Conservation (phyloP, 495 filamentous ascomycete species). For the Chaetomium cochliodes region DNA sequence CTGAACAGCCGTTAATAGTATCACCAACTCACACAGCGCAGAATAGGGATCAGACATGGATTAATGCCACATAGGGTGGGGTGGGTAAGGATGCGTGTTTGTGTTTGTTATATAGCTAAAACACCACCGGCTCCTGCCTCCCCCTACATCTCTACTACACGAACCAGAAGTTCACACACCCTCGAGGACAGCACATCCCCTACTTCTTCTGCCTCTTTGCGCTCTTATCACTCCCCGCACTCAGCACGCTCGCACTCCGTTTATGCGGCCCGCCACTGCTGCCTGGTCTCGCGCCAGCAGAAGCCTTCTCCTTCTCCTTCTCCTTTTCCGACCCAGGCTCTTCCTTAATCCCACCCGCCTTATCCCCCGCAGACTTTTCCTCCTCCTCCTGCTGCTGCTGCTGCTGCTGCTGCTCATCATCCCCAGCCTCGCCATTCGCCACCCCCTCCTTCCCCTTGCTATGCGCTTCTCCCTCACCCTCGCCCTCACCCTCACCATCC, state of each 20-base stretch:
- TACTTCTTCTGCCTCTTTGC: conserved; percentile 70
- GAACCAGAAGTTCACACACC: not conserved
- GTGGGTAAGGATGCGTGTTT: too few relatives aligned
- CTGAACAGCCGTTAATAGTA: too few relatives aligned
- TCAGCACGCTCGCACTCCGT: conserved; percentile 74
- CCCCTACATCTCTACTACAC: not conserved
- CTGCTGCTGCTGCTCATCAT: conserved; percentile 11
- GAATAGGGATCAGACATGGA: too few relatives aligned
- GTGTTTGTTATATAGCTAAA: too few relatives aligned
- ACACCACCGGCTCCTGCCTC: too few relatives aligned
- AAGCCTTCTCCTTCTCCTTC: conserved; percentile 2
- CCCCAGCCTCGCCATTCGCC: not conserved
- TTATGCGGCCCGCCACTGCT: conserved; percentile 54
- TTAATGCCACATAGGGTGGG: too few relatives aligned
- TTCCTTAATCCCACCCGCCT: conserved; percentile 17
- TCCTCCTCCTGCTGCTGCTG: not conserved
- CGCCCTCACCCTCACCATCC: conserved; percentile 19
- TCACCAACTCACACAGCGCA: too few relatives aligned
- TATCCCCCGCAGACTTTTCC: not conserved
- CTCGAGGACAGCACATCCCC: not conserved
- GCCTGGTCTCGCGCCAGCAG: conserved; percentile 21
- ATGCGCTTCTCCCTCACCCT: conserved; percentile 26
- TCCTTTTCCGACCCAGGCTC: conserved; percentile 26
- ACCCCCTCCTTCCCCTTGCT: conserved; percentile 19
- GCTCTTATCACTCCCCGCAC: conserved; percentile 66